These are phyloP conservation scores for Volvox reticuliferus DNA, from an alignment of 139 green algal genomes.

Conservation along the genomic window DNA sequence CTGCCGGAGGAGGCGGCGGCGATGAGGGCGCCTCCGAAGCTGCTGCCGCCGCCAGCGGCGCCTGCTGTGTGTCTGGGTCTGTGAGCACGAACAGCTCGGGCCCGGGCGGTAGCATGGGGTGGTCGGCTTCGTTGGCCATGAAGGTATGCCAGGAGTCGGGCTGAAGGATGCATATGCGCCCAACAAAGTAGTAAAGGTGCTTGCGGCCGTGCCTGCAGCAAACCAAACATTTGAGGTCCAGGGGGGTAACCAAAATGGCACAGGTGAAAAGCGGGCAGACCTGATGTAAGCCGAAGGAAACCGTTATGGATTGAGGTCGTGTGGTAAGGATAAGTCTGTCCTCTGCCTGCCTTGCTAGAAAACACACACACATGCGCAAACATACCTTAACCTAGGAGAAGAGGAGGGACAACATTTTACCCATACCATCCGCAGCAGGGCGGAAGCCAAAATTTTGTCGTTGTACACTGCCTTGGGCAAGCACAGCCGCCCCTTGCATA, in stretches of 20 bases:
- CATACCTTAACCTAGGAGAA: too few relatives aligned
- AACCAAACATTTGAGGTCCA: too few relatives aligned
- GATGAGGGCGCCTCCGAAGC: not conserved
- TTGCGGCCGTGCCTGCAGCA: conserved; percentile 44
- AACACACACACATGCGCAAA: too few relatives aligned
- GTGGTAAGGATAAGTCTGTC: too few relatives aligned
- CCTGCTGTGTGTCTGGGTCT: not conserved
- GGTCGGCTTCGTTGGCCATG: conserved; percentile 62
- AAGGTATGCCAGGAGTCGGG: conserved; percentile 75
- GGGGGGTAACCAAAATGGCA: not conserved
- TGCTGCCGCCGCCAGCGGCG: not conserved
- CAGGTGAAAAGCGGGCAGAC: conserved; percentile 6
- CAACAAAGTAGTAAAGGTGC: conserved; percentile 77
- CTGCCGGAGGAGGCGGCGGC: not conserved
- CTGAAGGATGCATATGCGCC: conserved; percentile 92
- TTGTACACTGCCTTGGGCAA: too few relatives aligned
- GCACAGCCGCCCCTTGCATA: too few relatives aligned
- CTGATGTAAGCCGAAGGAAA: too few relatives aligned
- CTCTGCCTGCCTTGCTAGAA: too few relatives aligned
- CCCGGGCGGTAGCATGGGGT: conserved; percentile 88
- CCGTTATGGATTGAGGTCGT: too few relatives aligned
- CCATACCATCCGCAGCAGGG: too few relatives aligned
- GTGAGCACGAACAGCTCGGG: conserved; percentile 82
- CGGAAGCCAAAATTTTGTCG: too few relatives aligned
- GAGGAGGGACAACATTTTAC: too few relatives aligned